These are phyloP conservation scores for Cystobasidium onofrii DNA, from an alignment of 768 basidiomycete genomes.

Conservation along the genomic window DNA sequence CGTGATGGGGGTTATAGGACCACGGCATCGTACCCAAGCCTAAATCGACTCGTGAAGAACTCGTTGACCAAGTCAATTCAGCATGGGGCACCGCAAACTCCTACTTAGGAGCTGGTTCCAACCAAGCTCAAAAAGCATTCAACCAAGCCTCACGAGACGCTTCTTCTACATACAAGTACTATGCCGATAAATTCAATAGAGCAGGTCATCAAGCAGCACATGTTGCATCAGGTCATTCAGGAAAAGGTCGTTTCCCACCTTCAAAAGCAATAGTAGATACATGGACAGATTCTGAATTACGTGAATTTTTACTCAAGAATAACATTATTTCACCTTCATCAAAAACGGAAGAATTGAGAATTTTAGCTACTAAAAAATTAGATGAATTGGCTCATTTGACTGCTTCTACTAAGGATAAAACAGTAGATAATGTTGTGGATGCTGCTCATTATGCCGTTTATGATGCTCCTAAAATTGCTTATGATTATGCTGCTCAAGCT, in stretches of 20 bases:
- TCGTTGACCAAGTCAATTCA: conserved; percentile 49
- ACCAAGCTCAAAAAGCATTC: conserved; percentile 59
- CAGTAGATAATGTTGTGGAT: background rate
- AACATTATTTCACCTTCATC: conserved; percentile 75
- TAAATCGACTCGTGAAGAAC: conserved; percentile 35
- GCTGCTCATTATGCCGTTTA: conserved; percentile 39
- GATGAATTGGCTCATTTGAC: conserved; percentile 41
- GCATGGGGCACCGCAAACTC: conserved; percentile 54
- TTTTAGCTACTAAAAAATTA: conserved; percentile 62
- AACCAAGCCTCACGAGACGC: conserved; percentile 23
- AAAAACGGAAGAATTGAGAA: conserved; percentile 66
- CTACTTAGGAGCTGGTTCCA: conserved; percentile 48
- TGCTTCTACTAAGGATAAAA: conserved; percentile 23
- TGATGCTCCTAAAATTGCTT: conserved; percentile 35
- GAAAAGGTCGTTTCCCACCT: background rate
- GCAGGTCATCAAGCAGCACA: conserved; percentile 54
- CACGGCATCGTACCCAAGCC: conserved; percentile 33
- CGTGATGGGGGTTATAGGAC: too few relatives aligned
- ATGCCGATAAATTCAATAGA: conserved; percentile 51
- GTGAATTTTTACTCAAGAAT: conserved; percentile 75
- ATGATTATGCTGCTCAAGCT: conserved; percentile 35
- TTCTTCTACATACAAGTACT: conserved; percentile 5
- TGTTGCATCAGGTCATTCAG: conserved; percentile 11
- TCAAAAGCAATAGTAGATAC: conserved; percentile 35
- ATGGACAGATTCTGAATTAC: conserved; percentile 76